phyloP scores from a whole-genome alignment of 257 asterid genomes.

The Capsicum chinense region DNA sequence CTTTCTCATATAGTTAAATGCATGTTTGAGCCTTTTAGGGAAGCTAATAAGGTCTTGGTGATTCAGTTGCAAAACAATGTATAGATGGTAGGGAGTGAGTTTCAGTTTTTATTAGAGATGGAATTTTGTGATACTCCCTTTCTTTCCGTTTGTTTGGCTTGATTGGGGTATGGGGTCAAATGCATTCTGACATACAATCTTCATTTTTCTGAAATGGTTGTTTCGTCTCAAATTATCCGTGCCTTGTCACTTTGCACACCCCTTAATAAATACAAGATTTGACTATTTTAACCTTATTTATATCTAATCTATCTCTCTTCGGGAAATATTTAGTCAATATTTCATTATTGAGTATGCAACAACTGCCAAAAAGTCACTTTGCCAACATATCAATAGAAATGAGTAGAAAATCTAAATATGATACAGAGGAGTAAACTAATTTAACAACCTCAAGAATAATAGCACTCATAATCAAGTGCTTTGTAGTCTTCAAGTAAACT shows the following conservation, averaged over 20 bases:
- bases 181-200: not conserved
- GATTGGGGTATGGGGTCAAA: not conserved
- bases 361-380: not conserved
- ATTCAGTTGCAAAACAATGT: slow-evolving; percentile 2
- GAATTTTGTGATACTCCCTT: not conserved
- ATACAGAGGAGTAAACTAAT: not conserved
- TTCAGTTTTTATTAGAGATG: not conserved
- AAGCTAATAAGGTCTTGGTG: not conserved
- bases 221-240: not conserved
- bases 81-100: not conserved
- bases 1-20: not conserved
- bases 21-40: not conserved
- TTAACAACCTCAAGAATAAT: not conserved
- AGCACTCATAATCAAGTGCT: not conserved
- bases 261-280: not conserved
- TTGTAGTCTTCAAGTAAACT: not conserved
- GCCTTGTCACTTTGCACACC: not conserved
- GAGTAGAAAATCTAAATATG: not conserved
- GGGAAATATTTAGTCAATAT: not conserved
- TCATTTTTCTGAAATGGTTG: not conserved
- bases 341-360: not conserved
- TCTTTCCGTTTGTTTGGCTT: not conserved
- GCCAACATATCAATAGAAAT: not conserved
- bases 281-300: too few species aligned
- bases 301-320: not conserved